These are phyloP conservation scores for Gryganskiella cystojenkinii DNA, from an alignment of 192 early-diverging fungal species.

Conservation along the genomic window DNA sequence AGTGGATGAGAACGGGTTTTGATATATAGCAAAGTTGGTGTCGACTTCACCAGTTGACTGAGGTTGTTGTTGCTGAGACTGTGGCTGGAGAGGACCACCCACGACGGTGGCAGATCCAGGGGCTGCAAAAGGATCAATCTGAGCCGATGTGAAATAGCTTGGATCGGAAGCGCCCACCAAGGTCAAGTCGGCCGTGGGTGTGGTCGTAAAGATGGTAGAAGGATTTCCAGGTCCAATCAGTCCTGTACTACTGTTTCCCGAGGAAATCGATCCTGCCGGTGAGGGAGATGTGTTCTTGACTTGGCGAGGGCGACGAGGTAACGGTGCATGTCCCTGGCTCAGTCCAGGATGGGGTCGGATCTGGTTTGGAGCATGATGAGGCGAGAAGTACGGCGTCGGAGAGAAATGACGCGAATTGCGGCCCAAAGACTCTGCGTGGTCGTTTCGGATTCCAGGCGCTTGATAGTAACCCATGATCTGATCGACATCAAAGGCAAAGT, in stretches of 20 bases:
- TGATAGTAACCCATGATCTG: conserved; percentile 53
- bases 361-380: conserved; percentile 26
- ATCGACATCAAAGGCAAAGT: conserved; percentile 46
- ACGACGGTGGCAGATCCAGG: conserved; percentile 18
- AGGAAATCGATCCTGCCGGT: conserved; percentile 8
- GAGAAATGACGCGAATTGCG: conserved; percentile 48
- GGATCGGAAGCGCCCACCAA: conserved; percentile 2
- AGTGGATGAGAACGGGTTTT: conserved; percentile 37
- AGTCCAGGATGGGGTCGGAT: conserved; percentile 35
- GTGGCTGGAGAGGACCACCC: conserved; percentile 2
- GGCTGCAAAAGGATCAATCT: conserved; percentile 28
- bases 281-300: conserved; percentile 39
- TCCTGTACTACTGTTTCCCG: neutral
- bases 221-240: too few relatives aligned
- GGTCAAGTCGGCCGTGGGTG: neutral
- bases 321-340: conserved; percentile 41
- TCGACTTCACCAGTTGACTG: neutral
- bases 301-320: conserved; percentile 42
- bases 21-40: conserved; percentile 9
- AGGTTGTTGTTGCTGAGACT: neutral
- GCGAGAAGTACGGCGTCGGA: conserved; percentile 42
- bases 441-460: conserved; percentile 11
- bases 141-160: conserved; percentile 14
- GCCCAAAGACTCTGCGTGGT: conserved; percentile 26
- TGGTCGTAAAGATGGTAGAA: neutral